A percentile compares a stretch with the other conserved stretches of the same genome.
phyloP scores from a whole-genome alignment of 2,329 filamentous ascomycete species.

The Aphanocladium album region DNA sequence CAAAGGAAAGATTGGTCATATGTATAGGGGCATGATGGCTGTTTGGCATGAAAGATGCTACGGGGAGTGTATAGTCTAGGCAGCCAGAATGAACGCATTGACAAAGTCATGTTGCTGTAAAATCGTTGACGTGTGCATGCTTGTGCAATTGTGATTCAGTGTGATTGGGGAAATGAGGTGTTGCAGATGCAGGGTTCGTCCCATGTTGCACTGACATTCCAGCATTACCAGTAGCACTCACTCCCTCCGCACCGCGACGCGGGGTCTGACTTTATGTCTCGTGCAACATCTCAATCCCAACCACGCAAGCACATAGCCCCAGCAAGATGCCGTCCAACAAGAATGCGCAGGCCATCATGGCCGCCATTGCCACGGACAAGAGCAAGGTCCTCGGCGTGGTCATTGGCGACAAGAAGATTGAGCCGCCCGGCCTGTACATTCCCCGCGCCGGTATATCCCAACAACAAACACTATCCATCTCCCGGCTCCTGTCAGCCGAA shows the following conservation, averaged over 20 bases:
- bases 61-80: constrained; percentile 13
- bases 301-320: neutral
- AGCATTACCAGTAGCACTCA: too few relatives aligned
- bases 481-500: too few relatives aligned
- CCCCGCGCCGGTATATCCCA: constrained; percentile 9
- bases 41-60: constrained; percentile 8
- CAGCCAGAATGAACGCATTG: constrained; percentile 15
- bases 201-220: too few relatives aligned
- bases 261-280: too few relatives aligned
- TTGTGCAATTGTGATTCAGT: neutral
- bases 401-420: constrained; percentile 12
- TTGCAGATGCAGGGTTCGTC: too few relatives aligned
- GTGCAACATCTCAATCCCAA: neutral
- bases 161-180: too few relatives aligned
- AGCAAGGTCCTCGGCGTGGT: constrained; percentile 17
- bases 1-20: constrained; percentile 12
- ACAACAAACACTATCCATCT: too few relatives aligned
- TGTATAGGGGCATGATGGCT: constrained; percentile 14
- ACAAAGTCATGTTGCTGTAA: neutral
- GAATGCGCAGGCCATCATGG: neutral
- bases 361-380: constrained; percentile 13
- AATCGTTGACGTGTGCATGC: neutral
- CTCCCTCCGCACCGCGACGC: too few relatives aligned
- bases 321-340: constrained; percentile 4
- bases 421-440: constrained; percentile 16